phyloP scores from a whole-genome alignment of 2,329 filamentous ascomycete species.

The Emmonsiellopsis sp. region DNA sequence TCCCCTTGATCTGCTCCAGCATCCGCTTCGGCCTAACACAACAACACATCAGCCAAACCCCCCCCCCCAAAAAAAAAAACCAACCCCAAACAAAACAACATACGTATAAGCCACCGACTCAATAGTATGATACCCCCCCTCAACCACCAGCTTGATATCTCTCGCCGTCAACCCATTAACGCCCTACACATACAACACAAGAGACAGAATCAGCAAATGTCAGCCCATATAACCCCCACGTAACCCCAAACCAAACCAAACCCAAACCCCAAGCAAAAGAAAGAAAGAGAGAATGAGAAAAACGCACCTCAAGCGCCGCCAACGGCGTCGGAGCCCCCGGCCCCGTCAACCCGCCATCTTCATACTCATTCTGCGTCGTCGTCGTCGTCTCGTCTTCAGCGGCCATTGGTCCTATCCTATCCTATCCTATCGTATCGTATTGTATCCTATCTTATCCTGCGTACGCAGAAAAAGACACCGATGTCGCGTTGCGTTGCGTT shows the following conservation, averaged over 20 bases:
- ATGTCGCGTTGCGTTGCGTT: no score
- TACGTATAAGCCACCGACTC: constrained; percentile 93
- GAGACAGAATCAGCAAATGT: no score
- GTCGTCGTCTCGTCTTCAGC: constrained; percentile 54
- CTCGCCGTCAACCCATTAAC: constrained; percentile 83
- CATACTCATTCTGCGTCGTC: constrained; percentile 61
- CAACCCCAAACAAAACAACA: constrained; percentile 12
- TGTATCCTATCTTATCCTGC: no score
- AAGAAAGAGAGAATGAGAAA: not conserved
- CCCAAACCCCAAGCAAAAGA: not conserved
- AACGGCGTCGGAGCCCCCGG: constrained; percentile 93
- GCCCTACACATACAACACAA: constrained; percentile 58
- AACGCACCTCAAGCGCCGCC: constrained; percentile 65
- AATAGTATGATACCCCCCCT: constrained; percentile 90
- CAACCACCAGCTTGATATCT: constrained; percentile 85
- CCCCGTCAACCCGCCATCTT: constrained; percentile 64
- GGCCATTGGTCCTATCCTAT: constrained; percentile 20
- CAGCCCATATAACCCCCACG: no score
- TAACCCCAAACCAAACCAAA: not conserved
- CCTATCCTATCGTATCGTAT: no score
- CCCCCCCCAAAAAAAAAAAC: no score
- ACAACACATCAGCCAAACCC: not conserved
- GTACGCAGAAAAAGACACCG: no score
- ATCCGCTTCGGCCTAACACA: constrained; percentile 53
- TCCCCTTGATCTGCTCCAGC: constrained; percentile 92